Percentiles rank a stretch among this genome's conserved stretches.
These are phyloP conservation scores for Pleurotus ostreatus DNA, from an alignment of 768 basidiomycete species.

Conservation along the genomic window DNA sequence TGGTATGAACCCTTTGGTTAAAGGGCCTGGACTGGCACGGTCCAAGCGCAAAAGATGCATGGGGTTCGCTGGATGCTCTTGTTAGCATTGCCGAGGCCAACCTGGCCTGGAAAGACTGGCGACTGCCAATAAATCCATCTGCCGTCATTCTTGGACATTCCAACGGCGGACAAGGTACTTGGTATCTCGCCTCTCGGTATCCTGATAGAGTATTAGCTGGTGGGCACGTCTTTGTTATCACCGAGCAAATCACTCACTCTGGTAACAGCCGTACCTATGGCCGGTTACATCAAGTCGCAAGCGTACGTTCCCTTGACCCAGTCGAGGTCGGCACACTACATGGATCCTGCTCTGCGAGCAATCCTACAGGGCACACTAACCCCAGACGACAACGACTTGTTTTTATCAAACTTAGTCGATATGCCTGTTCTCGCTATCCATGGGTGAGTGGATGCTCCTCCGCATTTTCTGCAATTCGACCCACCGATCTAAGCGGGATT, in stretches of 20 bases:
- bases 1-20: not conserved
- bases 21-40: slow-evolving; percentile 95
- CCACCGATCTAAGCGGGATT: slow-evolving; percentile 41
- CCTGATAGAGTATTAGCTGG: slow-evolving; percentile 73
- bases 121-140: slow-evolving; percentile 30
- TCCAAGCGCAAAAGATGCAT: slow-evolving; percentile 68
- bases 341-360: slow-evolving; percentile 69
- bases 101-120: slow-evolving; percentile 36
- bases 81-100: slow-evolving; percentile 34
- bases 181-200: slow-evolving; percentile 73
- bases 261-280: slow-evolving; percentile 62
- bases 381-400: slow-evolving; percentile 85
- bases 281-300: slow-evolving; percentile 86
- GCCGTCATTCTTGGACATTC: slow-evolving; percentile 85
- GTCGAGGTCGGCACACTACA: slow-evolving; percentile 72
- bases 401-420: slow-evolving; percentile 71
- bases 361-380: slow-evolving; percentile 73
- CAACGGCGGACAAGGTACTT: slow-evolving; percentile 89
- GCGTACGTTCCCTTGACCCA: slow-evolving; percentile 73
- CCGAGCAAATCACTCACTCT: not conserved
- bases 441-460: slow-evolving; percentile 47
- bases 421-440: slow-evolving; percentile 74
- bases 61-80: slow-evolving; percentile 58
- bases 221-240: slow-evolving; percentile 19
- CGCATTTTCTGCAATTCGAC: too few relatives aligned